These are phyloP conservation scores for Pseudonitzschia multistriata DNA, from an alignment of 108 stramenopile species.

Conservation along the genomic window DNA sequence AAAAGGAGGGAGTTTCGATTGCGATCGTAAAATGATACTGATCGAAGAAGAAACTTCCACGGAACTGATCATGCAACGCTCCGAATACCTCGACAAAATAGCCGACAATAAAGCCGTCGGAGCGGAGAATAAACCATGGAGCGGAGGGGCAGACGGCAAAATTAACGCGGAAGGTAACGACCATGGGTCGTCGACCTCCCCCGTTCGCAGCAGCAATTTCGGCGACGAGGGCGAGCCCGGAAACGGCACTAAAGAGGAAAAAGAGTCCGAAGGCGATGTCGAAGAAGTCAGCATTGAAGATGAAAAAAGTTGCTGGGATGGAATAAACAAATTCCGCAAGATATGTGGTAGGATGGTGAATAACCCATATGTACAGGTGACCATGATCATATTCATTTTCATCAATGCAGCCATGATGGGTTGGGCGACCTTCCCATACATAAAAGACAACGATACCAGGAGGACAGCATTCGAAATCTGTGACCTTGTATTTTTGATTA, in stretches of 20 bases:
- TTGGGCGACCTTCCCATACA: slow-evolving; percentile 61
- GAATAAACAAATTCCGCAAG: slow-evolving; percentile 28
- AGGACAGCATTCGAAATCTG: slow-evolving; percentile 37
- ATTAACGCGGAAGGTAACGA: too few species aligned
- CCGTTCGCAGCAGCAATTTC: too few species aligned
- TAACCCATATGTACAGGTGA: slow-evolving; percentile 45
- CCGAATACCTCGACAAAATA: not conserved
- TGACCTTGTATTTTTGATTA: slow-evolving; percentile 56
- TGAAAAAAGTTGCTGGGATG: not conserved
- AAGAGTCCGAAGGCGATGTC: not conserved
- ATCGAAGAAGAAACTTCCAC: not conserved
- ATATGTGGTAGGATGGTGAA: slow-evolving; percentile 55
- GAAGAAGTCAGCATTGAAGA: too few species aligned
- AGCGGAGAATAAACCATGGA: not conserved
- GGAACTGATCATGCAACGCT: too few species aligned
- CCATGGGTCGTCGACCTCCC: too few species aligned
- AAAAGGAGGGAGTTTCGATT: not conserved
- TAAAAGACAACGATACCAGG: slow-evolving; percentile 36
- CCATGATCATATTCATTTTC: slow-evolving; percentile 51
- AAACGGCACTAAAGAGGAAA: too few species aligned
- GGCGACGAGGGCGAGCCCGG: too few species aligned
- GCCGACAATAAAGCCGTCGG: not conserved
- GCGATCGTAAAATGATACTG: not conserved
- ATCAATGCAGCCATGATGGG: slow-evolving; percentile 83
- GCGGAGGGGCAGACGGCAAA: not conserved